These are phyloP conservation scores for Petrea volubilis DNA, from an alignment of 257 asterid species.

Conservation along the genomic window DNA sequence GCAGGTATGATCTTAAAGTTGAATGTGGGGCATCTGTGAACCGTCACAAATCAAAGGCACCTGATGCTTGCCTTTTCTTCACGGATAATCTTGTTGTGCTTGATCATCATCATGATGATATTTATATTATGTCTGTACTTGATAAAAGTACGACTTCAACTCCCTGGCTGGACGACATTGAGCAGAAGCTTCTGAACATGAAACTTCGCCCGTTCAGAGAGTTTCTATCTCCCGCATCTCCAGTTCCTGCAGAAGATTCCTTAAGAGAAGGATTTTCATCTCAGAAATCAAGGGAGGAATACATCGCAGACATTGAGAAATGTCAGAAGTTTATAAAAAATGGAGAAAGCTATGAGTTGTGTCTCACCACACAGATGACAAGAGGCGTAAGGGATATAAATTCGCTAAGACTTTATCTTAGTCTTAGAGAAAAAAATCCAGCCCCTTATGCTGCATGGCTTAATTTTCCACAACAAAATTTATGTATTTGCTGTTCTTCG, in stretches of 20 bases:
- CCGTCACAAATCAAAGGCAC: conserved; percentile 70
- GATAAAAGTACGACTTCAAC: conserved; percentile 37
- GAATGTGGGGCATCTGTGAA: conserved; percentile 80
- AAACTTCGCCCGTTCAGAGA: conserved; percentile 27
- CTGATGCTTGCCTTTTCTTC: conserved; percentile 98
- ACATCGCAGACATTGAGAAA: conserved; percentile 63
- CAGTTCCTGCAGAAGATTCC: conserved; percentile 15
- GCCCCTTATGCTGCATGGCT: conserved; percentile 99
- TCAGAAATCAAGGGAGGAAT: conserved; percentile 75
- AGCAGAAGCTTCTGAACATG: conserved; percentile 59
- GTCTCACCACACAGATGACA: conserved; percentile 85
- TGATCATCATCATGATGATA: conserved; percentile 73
- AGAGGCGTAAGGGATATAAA: conserved; percentile 51
- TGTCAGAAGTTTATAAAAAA: conserved; percentile 76
- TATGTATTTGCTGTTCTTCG: conserved; percentile 83
- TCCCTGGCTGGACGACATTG: conserved; percentile 65
- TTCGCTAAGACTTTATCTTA: conserved; percentile 66
- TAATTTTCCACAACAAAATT: conserved; percentile 65
- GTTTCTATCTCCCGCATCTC: conserved; percentile 23
- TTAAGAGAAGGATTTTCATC: conserved; percentile 51
- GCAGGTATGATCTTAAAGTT: conserved; percentile 94
- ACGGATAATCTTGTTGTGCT: conserved; percentile 79
- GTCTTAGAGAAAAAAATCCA: conserved; percentile 80
- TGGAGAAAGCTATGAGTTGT: conserved; percentile 95
- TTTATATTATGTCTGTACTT: conserved; percentile 61